Conservation (phyloP, 2,329 filamentous ascomycete species). For the Fusarium fujikuroi region DNA sequence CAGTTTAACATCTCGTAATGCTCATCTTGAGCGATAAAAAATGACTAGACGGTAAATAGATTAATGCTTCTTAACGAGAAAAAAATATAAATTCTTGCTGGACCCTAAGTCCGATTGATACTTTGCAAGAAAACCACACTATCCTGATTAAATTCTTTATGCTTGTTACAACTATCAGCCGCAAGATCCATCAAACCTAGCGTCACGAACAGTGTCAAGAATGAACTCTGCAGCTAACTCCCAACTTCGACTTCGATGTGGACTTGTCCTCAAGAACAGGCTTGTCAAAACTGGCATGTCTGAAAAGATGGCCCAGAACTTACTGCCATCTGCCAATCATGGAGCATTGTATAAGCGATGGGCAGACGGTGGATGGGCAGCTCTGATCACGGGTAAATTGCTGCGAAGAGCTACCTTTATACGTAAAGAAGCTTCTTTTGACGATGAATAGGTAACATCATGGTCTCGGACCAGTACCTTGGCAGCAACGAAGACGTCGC, state of each 20-base stretch:
- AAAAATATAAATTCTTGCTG: too few relatives aligned
- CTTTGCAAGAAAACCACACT: not conserved
- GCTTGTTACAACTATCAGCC: too few relatives aligned
- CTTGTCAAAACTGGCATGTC: not conserved
- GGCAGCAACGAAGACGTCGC: not conserved
- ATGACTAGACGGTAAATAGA: rapidly evolving
- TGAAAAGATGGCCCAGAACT: not conserved
- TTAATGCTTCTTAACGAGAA: rapidly evolving
- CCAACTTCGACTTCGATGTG: rapidly evolving
- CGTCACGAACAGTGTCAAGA: rapidly evolving
- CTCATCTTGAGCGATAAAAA: rapidly evolving
- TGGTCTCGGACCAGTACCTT: not conserved
- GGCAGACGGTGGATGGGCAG: not conserved
- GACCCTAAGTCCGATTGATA: rapidly evolving
- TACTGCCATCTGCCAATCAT: not conserved
- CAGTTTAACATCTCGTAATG: rapidly evolving
- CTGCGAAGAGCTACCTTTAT: not conserved
- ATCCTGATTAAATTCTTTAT: too few relatives aligned
- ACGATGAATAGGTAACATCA: not conserved
- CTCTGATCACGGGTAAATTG: not conserved
- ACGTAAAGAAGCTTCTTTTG: not conserved
- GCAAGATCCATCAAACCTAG: rapidly evolving
- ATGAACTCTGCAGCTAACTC: rapidly evolving
- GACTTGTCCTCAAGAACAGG: not conserved
- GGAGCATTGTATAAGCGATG: not conserved